Conservation (phyloP, 2,329 filamentous ascomycete species). For the Neonectria ditissima region DNA sequence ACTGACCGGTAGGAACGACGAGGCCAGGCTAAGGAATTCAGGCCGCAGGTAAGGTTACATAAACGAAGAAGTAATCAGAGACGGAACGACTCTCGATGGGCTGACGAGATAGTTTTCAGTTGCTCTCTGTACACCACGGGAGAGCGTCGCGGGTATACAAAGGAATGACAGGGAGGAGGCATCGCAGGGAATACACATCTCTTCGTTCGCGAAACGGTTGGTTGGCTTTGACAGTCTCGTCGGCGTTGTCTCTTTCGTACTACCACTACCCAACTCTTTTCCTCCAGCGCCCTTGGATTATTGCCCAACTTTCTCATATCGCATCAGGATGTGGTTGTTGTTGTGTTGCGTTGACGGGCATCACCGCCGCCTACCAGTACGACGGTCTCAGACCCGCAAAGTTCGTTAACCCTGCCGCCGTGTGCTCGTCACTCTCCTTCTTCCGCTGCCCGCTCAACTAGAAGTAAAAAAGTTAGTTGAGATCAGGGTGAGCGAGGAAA, state of each 20-base stretch:
- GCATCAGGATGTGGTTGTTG: conserved; percentile 4
- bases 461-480: conserved; percentile 29
- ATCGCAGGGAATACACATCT: conserved; percentile 11
- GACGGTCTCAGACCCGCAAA: conserved; percentile 70
- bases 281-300: conserved; percentile 24
- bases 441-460: conserved; percentile 78
- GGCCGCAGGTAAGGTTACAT: conserved; percentile 11
- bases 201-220: conserved; percentile 27
- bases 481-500: background rate
- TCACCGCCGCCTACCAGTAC: conserved; percentile 62
- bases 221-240: conserved; percentile 27
- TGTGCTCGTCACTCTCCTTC: conserved; percentile 69
- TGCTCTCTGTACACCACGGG: background rate
- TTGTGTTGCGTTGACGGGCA: conserved; percentile 4
- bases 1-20: conserved; percentile 13
- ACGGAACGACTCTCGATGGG: background rate
- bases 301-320: conserved; percentile 20
- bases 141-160: conserved; percentile 9
- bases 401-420: conserved; percentile 60
- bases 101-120: background rate
- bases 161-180: conserved; percentile 5
- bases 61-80: conserved; percentile 11
- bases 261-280: conserved; percentile 40
- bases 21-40: background rate
- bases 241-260: conserved; percentile 32